Percentiles rank a stretch among this genome's conserved stretches.
Conservation (phyloP, 1,284 basidiomycete species). For the Coniferiporia sulphurascens region DNA sequence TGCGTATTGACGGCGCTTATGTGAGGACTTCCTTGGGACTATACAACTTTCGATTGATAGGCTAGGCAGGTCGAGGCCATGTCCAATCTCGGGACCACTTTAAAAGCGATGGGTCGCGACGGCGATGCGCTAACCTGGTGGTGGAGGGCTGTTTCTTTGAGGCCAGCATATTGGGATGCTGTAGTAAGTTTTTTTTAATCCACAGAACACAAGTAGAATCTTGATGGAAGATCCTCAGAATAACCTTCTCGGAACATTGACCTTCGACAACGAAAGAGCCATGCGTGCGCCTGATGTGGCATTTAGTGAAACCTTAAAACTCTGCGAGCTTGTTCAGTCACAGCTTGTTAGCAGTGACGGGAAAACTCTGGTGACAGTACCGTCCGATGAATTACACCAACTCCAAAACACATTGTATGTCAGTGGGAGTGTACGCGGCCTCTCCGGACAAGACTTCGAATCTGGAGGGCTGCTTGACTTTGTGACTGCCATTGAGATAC, state of each 20-base stretch:
- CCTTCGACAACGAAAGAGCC: conserved; percentile 18
- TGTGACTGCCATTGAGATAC: conserved; percentile 32
- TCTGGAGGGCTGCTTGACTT: conserved; percentile 33
- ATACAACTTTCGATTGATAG: neutral
- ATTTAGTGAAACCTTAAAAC: conserved; percentile 31
- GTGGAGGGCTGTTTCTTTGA: conserved; percentile 38
- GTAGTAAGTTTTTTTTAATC: conserved; percentile 28
- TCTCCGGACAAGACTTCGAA: conserved; percentile 14
- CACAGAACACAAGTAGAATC: conserved; percentile 10
- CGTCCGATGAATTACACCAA: conserved; percentile 32
- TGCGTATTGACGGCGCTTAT: conserved; percentile 33
- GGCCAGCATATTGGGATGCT: conserved; percentile 39
- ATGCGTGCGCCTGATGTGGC: conserved; percentile 15
- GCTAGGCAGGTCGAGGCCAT: conserved; percentile 38
- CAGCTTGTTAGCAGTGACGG: conserved; percentile 23
- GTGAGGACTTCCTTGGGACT: conserved; percentile 24
- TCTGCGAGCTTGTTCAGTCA: conserved; percentile 32
- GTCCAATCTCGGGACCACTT: conserved; percentile 48
- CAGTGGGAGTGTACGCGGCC: conserved; percentile 34
- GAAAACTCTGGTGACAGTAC: conserved; percentile 21
- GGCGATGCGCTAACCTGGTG: conserved; percentile 40
- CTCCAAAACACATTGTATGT: conserved; percentile 41
- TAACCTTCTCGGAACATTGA: conserved; percentile 38
- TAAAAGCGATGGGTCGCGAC: conserved; percentile 33
- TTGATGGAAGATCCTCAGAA: conserved; percentile 24